phyloP scores from a whole-genome alignment of 2,329 filamentous ascomycete genomes.

The Aureobasidium sp. region DNA sequence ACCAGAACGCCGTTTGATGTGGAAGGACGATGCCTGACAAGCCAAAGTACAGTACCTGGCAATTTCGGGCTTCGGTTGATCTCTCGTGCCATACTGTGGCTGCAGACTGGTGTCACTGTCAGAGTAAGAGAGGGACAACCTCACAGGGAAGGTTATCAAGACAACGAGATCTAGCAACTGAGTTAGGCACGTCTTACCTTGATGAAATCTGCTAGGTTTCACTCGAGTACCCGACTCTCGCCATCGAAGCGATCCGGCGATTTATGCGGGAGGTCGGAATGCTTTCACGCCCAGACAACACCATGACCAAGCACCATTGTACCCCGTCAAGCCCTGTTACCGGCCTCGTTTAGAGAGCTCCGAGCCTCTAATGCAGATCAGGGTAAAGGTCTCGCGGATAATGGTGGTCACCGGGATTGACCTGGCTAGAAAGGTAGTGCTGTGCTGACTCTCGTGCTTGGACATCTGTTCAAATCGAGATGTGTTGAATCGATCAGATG shows the following conservation, averaged over 20 bases:
- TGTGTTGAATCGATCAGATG: neutral
- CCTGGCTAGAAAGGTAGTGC: neutral
- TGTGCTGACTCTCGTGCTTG: neutral
- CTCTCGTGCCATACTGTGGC: too few species aligned
- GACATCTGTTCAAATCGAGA: neutral
- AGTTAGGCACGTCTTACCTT: too few species aligned
- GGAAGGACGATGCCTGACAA: too few species aligned
- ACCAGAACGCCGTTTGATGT: too few species aligned
- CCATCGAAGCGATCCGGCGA: too few species aligned
- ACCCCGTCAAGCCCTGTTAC: neutral
- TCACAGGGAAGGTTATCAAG: too few species aligned
- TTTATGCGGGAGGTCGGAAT: neutral
- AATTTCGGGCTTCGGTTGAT: too few species aligned
- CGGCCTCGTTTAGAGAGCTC: neutral
- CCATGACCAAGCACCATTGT: neutral
- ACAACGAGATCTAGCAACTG: too few species aligned
- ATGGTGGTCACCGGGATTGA: neutral
- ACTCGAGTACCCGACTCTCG: neutral
- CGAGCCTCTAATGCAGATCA: neutral
- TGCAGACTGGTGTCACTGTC: too few species aligned
- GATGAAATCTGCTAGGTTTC: too few species aligned
- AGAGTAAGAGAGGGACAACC: too few species aligned
- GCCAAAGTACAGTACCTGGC: too few species aligned
- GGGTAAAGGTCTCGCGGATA: neutral
- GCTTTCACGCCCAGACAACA: neutral